Evolutionary conservation across 192 early-diverging fungal genomes (phyloP).

Genomic region (Thamnidium elegans): DNA sequence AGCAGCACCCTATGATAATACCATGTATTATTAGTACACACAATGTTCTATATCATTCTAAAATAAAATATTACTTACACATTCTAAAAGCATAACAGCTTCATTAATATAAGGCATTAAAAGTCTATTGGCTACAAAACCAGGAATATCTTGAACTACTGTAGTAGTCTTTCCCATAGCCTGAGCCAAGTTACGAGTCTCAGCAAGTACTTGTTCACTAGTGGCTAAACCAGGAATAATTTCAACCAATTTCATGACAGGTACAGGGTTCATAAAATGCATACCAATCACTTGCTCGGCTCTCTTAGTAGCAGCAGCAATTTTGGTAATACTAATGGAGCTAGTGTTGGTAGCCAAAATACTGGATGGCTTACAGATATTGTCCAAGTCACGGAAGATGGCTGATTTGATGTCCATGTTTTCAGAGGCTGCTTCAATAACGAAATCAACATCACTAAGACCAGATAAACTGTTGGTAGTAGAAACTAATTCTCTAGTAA

Average conservation of each 20-base stretch:
- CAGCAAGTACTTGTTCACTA: conserved; percentile 59
- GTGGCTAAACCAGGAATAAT: conserved; percentile 95
- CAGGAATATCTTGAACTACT: conserved; percentile 83
- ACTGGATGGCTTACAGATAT: conserved; percentile 58
- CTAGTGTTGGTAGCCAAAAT: conserved; percentile 98
- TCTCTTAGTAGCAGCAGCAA: conserved; percentile 84
- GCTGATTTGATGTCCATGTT: conserved; percentile 79
- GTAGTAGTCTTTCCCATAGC: conserved; percentile 96
- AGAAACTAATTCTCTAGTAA: conserved; percentile 60
- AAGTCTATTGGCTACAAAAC: conserved; percentile 95
- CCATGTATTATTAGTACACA: neutral
- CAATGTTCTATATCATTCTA: too few relatives aligned
- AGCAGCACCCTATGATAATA: conserved; percentile 67
- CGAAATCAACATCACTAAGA: conserved; percentile 74
- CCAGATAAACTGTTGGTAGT: conserved; percentile 57
- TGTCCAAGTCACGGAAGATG: conserved; percentile 76
- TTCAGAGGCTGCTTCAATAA: conserved; percentile 93
- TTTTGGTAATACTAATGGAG: conserved; percentile 95
- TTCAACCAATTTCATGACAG: conserved; percentile 96
- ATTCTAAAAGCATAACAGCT: conserved; percentile 81
- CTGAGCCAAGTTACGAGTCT: conserved; percentile 73
- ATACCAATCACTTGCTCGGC: conserved; percentile 92
- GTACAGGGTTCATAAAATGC: conserved; percentile 99
- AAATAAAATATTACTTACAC: conserved; percentile 42
- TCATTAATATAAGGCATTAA: conserved; percentile 99